phyloP scores from a whole-genome alignment of 2,329 filamentous ascomycete species.

The Trichoderma semiorbis region DNA sequence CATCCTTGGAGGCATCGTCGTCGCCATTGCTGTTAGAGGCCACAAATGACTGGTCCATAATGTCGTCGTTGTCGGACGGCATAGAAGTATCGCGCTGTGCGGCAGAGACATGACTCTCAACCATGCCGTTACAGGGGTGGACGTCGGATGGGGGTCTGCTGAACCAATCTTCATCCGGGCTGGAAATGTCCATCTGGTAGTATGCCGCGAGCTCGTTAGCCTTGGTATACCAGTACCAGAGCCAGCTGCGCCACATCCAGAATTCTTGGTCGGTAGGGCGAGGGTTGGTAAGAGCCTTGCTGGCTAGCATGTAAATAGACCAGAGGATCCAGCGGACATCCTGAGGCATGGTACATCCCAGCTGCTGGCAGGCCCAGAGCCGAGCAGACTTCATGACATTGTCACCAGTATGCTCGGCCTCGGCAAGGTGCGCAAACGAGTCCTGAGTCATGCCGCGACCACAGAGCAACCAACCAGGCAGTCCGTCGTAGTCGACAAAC shows the following conservation, averaged over 20 bases:
- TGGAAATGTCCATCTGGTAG: slow-evolving; percentile 16
- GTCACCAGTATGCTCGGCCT: slow-evolving; percentile 26
- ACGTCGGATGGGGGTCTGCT: slow-evolving; percentile 14
- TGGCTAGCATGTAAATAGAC: slow-evolving; percentile 31
- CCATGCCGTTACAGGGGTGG: background rate
- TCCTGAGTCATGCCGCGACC: slow-evolving; percentile 21
- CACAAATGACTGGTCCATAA: background rate
- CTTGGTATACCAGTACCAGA: slow-evolving; percentile 29
- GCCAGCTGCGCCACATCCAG: slow-evolving; percentile 29
- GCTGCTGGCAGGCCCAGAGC: slow-evolving; percentile 31
- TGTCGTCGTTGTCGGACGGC: background rate
- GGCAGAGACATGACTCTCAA: background rate
- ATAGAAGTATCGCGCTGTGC: background rate
- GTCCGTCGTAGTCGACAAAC: slow-evolving; percentile 29
- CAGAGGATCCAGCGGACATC: slow-evolving; percentile 33
- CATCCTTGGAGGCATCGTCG: background rate
- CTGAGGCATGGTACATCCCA: slow-evolving; percentile 27
- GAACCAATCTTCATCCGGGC: slow-evolving; percentile 30
- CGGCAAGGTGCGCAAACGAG: slow-evolving; percentile 23
- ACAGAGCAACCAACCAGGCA: slow-evolving; percentile 32
- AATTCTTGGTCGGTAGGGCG: slow-evolving; percentile 19
- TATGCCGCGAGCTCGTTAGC: slow-evolving; percentile 26
- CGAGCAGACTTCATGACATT: slow-evolving; percentile 28
- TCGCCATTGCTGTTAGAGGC: background rate
- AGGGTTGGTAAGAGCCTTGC: slow-evolving; percentile 26